Conservation (phyloP, 2,329 filamentous ascomycete genomes). For the Alternaria tenuissima region DNA sequence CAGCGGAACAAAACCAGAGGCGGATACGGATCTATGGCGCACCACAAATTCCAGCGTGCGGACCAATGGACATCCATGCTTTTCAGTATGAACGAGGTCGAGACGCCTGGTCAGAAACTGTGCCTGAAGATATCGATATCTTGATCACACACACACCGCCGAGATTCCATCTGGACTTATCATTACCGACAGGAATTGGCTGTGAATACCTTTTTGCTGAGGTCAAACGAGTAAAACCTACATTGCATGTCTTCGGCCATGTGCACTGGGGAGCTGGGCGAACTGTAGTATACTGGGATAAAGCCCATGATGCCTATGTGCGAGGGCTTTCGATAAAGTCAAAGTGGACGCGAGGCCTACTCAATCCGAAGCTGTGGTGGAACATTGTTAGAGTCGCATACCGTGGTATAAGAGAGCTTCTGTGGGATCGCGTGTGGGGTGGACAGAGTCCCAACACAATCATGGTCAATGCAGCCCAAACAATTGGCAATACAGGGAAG, state of each 20-base stretch:
- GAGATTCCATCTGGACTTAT: constrained; percentile 71
- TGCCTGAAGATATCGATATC: constrained; percentile 78
- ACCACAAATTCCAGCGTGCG: constrained; percentile 79
- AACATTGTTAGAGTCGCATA: constrained; percentile 61
- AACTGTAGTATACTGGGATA: constrained; percentile 77
- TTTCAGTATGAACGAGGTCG: constrained; percentile 75
- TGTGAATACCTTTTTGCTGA: constrained; percentile 76
- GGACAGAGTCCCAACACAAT: constrained; percentile 59
- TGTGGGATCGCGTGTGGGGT: constrained; percentile 69
- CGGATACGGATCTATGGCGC: constrained; percentile 79
- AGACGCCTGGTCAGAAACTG: constrained; percentile 75
- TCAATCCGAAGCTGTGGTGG: constrained; percentile 58
- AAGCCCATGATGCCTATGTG: constrained; percentile 75
- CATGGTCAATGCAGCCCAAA: constrained; percentile 69
- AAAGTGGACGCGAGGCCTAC: constrained; percentile 48
- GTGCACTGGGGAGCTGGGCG: constrained; percentile 78
- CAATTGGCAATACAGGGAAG: constrained; percentile 58
- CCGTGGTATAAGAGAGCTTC: constrained; percentile 63
- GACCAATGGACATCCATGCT: constrained; percentile 71
- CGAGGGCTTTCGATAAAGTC: constrained; percentile 60
- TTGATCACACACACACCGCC: constrained; percentile 85
- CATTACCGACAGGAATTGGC: constrained; percentile 68
- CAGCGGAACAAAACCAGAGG: constrained; percentile 48
- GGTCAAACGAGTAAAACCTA: constrained; percentile 76
- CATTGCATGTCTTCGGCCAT: constrained; percentile 85